Evolutionary conservation across 352 stramenopile species (phyloP).

Genomic region (Phytophthora tubulina): DNA sequence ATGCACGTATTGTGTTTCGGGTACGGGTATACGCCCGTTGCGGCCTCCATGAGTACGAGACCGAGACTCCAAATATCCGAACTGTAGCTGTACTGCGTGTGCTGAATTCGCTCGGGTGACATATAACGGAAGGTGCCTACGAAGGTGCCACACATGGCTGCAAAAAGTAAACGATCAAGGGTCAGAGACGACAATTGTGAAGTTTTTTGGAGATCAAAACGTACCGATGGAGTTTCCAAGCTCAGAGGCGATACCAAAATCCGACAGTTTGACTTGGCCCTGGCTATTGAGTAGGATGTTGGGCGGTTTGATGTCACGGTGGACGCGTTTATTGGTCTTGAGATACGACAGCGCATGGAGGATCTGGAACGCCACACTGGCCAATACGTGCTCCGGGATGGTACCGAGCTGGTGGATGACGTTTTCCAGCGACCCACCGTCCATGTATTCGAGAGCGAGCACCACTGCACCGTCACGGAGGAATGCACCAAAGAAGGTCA

Average conservation of each 20-base stretch:
- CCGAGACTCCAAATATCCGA: conserved; percentile 95
- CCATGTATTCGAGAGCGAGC: conserved; percentile 95
- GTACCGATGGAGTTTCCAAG: conserved; percentile 86
- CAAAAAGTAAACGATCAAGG: conserved; percentile 15
- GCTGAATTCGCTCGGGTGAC: conserved; percentile 92
- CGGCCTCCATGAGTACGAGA: conserved; percentile 92
- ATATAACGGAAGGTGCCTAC: conserved; percentile 95
- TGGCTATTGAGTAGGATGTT: conserved; percentile 95
- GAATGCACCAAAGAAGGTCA: conserved; percentile 93
- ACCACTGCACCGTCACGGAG: conserved; percentile 90
- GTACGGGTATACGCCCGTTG: conserved; percentile 92
- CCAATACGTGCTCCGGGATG: conserved; percentile 90
- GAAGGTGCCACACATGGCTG: conserved; percentile 95
- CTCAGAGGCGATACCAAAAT: conserved; percentile 96
- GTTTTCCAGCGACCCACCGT: conserved; percentile 92
- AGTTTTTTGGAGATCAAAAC: conserved; percentile 5
- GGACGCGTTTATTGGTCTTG: conserved; percentile 90
- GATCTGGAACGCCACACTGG: conserved; percentile 94
- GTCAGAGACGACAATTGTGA: conserved; percentile 15
- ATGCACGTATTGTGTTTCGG: conserved; percentile 83
- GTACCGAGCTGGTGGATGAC: conserved; percentile 84
- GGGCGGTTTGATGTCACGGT: conserved; percentile 97
- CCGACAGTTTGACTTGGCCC: conserved; percentile 95
- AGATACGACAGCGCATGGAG: conserved; percentile 95
- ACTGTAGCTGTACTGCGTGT: conserved; percentile 89